Percentiles rank a stretch among this genome's conserved stretches.
These are phyloP conservation scores for Clavariopsis aquatica DNA, from an alignment of 495 filamentous ascomycete species.

Conservation along the genomic window DNA sequence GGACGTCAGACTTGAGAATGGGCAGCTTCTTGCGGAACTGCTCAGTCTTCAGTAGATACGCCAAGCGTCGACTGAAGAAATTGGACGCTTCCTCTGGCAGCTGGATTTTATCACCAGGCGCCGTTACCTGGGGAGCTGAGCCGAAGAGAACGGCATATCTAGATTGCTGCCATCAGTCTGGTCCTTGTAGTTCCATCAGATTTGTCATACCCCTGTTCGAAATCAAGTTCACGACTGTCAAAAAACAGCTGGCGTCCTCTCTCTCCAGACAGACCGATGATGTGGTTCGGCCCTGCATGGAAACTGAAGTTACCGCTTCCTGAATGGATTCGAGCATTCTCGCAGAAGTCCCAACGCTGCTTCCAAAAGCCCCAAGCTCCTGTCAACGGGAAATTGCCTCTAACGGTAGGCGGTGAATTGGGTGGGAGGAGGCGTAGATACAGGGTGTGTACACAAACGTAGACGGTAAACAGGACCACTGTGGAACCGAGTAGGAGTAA, in stretches of 20 bases:
- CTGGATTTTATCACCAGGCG: neutral
- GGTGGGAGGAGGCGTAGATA: slow-evolving; percentile 15
- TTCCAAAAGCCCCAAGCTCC: slow-evolving; percentile 40
- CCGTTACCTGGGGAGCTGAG: slow-evolving; percentile 7
- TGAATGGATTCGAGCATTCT: neutral
- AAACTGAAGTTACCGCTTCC: slow-evolving; percentile 52
- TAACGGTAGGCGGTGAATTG: slow-evolving; percentile 14
- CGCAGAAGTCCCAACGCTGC: slow-evolving; percentile 37
- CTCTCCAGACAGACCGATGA: slow-evolving; percentile 49
- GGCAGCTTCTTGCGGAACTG: slow-evolving; percentile 41
- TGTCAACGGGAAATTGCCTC: slow-evolving; percentile 32
- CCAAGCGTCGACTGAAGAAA: slow-evolving; percentile 13
- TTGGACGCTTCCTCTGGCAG: neutral
- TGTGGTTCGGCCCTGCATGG: slow-evolving; percentile 49
- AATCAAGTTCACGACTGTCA: slow-evolving; percentile 48
- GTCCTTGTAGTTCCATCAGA: neutral
- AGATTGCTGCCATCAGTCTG: neutral
- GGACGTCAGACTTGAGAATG: slow-evolving; percentile 42
- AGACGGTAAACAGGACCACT: slow-evolving; percentile 9
- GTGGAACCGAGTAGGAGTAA: neutral
- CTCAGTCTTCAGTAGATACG: slow-evolving; percentile 20
- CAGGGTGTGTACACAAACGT: slow-evolving; percentile 11
- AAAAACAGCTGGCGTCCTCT: slow-evolving; percentile 49
- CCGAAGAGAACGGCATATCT: slow-evolving; percentile 37
- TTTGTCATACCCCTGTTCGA: slow-evolving; percentile 46